These are phyloP conservation scores for Cladobotryum mycophilum DNA, from an alignment of 2,329 filamentous ascomycete species.

Conservation along the genomic window DNA sequence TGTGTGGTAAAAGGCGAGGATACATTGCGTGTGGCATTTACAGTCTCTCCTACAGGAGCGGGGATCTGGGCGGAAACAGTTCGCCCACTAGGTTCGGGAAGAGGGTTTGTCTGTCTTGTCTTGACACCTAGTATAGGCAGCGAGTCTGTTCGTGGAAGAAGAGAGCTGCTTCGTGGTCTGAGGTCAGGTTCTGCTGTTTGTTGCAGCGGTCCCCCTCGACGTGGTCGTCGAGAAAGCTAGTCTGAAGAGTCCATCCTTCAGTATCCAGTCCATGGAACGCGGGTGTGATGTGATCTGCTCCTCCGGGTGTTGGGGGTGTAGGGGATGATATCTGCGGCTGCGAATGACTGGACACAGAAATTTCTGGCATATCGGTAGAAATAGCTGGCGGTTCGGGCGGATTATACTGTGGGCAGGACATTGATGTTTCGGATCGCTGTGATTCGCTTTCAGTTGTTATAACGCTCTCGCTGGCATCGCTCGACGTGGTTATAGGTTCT, in stretches of 20 bases:
- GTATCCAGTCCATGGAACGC: neutral
- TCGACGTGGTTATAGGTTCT: constrained; percentile 4
- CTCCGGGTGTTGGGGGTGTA: neutral
- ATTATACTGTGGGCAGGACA: constrained; percentile 5
- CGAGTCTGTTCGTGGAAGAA: constrained; percentile 22
- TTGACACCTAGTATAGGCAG: constrained; percentile 16
- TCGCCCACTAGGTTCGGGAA: constrained; percentile 34
- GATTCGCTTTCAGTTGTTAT: constrained; percentile 1
- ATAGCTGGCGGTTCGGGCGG: constrained; percentile 7
- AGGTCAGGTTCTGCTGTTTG: neutral
- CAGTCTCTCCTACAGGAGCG: constrained; percentile 18
- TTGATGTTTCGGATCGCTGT: constrained; percentile 3
- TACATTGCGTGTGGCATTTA: constrained; percentile 27
- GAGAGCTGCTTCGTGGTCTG: constrained; percentile 29
- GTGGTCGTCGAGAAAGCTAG: neutral
- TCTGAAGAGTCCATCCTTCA: neutral
- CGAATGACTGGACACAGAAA: neutral
- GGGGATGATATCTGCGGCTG: constrained; percentile 6
- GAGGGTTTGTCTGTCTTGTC: constrained; percentile 25
- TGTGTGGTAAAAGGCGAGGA: constrained; percentile 25
- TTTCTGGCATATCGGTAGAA: neutral
- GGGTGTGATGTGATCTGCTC: neutral
- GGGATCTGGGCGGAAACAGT: constrained; percentile 44
- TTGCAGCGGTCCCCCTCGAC: neutral
- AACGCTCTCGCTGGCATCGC: neutral